Conservation (phyloP, 106 monocot species). For the Allium sativum region DNA sequence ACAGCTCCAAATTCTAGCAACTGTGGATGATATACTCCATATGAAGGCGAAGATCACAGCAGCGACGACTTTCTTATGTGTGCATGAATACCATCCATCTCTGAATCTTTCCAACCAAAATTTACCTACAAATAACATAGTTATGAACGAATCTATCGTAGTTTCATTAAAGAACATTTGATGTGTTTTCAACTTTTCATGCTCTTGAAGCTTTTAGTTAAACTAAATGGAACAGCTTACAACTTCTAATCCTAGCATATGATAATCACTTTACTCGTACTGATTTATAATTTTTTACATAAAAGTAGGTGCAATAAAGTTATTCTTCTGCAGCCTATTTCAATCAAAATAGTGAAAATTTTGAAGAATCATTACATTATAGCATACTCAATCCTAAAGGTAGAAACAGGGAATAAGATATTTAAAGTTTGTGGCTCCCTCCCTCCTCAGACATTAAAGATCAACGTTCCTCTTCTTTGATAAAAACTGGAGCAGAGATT, state of each 20-base stretch:
- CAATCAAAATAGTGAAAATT: neutral
- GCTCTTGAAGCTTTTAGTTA: neutral
- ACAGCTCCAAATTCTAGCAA: slow-evolving; percentile 85
- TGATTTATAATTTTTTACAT: neutral
- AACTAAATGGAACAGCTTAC: neutral
- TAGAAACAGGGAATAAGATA: too few species aligned
- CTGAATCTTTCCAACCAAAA: slow-evolving; percentile 75
- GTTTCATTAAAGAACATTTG: neutral
- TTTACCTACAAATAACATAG: slow-evolving; percentile 31
- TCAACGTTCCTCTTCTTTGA: too few species aligned
- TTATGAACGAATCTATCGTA: neutral
- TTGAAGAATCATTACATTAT: neutral
- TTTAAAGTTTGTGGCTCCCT: too few species aligned
- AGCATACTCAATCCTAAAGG: too few species aligned
- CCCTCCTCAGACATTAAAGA: too few species aligned
- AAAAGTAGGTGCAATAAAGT: neutral
- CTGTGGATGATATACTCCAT: slow-evolving; percentile 87
- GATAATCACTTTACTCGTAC: too few species aligned
- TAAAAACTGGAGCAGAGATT: too few species aligned
- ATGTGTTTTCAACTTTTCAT: neutral
- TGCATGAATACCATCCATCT: slow-evolving; percentile 90
- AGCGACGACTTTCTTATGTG: slow-evolving; percentile 75
- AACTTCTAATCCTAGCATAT: neutral
- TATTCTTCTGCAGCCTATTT: neutral
- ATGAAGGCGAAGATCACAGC: slow-evolving; percentile 59